Conservation (phyloP, 768 basidiomycete genomes). For the Hericium alpestre region DNA sequence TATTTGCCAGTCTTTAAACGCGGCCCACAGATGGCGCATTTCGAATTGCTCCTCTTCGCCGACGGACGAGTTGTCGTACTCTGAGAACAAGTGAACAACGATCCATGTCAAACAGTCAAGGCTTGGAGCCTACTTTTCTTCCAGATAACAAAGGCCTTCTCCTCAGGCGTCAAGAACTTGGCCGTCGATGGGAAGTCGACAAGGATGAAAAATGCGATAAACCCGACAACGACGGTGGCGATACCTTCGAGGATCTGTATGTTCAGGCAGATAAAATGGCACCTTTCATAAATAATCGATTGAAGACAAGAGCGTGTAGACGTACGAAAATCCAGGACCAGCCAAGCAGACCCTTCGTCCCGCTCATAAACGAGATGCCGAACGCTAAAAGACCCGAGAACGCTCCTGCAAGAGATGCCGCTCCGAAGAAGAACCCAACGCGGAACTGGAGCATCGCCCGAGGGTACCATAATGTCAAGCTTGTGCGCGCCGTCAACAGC, state of each 20-base stretch:
- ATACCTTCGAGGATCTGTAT: constrained; percentile 54
- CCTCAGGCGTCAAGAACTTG: constrained; percentile 49
- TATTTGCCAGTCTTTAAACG: constrained; percentile 57
- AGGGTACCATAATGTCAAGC: constrained; percentile 25
- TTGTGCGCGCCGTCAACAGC: background rate
- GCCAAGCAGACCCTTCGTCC: constrained; percentile 17
- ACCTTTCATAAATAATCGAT: background rate
- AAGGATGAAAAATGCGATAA: constrained; percentile 43
- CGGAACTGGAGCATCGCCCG: constrained; percentile 22
- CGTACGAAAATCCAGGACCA: constrained; percentile 26
- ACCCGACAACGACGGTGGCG: constrained; percentile 44
- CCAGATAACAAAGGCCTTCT: constrained; percentile 42
- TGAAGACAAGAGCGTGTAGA: background rate
- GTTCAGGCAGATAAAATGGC: background rate
- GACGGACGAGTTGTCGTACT: constrained; percentile 45
- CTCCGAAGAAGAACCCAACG: constrained; percentile 25
- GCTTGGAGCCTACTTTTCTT: constrained; percentile 36
- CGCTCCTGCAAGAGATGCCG: constrained; percentile 21
- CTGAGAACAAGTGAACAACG: constrained; percentile 18
- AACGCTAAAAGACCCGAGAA: constrained; percentile 23
- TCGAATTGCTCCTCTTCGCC: constrained; percentile 55
- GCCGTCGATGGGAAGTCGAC: constrained; percentile 55
- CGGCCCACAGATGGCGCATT: constrained; percentile 39
- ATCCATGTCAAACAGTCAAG: background rate
- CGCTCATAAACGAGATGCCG: constrained; percentile 26